Evolutionary conservation across 768 basidiomycete genomes (phyloP), one percentile per base, ranked within the genome.

Genomic region (Amanita jacksonii): DNA sequence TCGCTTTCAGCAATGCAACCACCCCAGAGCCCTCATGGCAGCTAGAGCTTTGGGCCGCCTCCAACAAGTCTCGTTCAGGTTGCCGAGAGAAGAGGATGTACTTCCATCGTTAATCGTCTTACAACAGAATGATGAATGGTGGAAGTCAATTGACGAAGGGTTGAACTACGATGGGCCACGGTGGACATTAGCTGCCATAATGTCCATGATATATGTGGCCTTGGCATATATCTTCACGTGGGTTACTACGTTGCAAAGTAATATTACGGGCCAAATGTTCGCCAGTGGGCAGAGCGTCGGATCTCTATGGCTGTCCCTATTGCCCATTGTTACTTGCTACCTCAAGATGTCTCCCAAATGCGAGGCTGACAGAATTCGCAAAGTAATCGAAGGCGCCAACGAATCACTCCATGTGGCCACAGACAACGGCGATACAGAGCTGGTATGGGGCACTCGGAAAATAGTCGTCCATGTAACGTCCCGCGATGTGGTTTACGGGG

Each of bases 241-340:
- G 27, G 12, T 28, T 6, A 28, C 27, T 12, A 28, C 27, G 27
- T 28, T 28, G 7, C 7, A 28, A 6, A 28, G 7, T 12, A n/a
- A n/a, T 12, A 28, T 6, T 28, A 6, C 27, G 27, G 12, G 6
- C 27, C 6, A 28, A 12, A 6, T 28, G 27, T 12, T 12, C 12
- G 27, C 27, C 12, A 12, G 27, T 28, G 27, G 27, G 6, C 27
- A 28, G 27, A 28, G 27, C 27, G 7, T 28, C 12, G 27, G 27
- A 28, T 28, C 27, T 6, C 53, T 61, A 8, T 73, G 66, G 67
- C 56, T 73, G 15, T 73, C 69, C 69, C 53, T 73, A 5, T 38
- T 71, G 5, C 63, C 71, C 0, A 54, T 73, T 8, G 62, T 68
- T 13, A 52, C 64, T 8, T 67, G 69, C 1, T 72, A 70, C 69